Percentiles rank a stretch among this genome's conserved stretches.
Conservation (phyloP, 805 yeast species). For the Zygoascus flipseniorum region DNA sequence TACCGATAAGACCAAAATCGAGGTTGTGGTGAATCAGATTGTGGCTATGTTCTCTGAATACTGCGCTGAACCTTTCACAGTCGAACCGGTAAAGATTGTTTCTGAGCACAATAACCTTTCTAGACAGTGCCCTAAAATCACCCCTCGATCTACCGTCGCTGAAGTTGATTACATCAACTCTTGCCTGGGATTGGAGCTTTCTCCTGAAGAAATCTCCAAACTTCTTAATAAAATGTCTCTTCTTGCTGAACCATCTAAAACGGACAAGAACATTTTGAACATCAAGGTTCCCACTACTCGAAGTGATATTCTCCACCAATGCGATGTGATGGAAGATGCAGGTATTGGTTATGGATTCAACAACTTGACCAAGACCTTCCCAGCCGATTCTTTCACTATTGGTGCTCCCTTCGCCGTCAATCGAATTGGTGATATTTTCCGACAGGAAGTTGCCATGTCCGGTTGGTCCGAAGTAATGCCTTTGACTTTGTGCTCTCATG, state of each 20-base stretch:
- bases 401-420: constrained; percentile 88
- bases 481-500: constrained; percentile 89
- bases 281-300: constrained; percentile 87
- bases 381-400: constrained; percentile 64
- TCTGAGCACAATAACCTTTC: constrained; percentile 73
- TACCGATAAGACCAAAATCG: constrained; percentile 90
- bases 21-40: constrained; percentile 81
- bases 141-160: constrained; percentile 60
- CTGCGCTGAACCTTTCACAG: constrained; percentile 68
- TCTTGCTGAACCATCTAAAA: constrained; percentile 44
- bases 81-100: constrained; percentile 83
- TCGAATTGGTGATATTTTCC: constrained; percentile 81
- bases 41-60: constrained; percentile 95
- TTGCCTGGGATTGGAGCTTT: constrained; percentile 74
- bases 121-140: constrained; percentile 66
- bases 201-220: constrained; percentile 56
- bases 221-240: constrained; percentile 78
- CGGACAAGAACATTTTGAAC: constrained; percentile 43
- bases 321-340: constrained; percentile 98
- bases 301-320: constrained; percentile 91
- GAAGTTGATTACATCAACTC: constrained; percentile 83
- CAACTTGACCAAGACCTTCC: constrained; percentile 73
- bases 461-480: constrained; percentile 97
- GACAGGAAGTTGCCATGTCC: constrained; percentile 85
- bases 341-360: constrained; percentile 95